Conservation (phyloP, 192 early-diverging fungal genomes). For the Lunasporangiospora selenospora region DNA sequence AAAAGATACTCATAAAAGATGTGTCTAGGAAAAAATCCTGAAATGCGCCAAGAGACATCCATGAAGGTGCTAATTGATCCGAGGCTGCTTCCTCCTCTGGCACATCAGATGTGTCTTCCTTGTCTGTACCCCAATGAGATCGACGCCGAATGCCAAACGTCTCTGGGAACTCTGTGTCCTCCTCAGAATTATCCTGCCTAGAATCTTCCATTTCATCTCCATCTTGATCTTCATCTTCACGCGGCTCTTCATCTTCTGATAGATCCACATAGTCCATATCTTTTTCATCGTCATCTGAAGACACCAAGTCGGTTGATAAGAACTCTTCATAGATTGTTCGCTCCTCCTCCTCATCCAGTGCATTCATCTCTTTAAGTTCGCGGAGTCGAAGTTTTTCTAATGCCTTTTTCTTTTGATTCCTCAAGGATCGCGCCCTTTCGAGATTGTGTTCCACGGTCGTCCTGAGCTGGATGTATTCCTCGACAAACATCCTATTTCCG, state of each 20-base stretch:
- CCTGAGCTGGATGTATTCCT: constrained; percentile 28
- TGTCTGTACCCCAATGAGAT: background rate
- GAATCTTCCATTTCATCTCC: background rate
- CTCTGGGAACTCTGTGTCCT: background rate
- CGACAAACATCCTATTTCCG: constrained; percentile 14
- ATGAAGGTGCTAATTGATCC: constrained; percentile 1
- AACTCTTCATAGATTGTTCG: constrained; percentile 33
- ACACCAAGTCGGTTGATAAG: constrained; percentile 23
- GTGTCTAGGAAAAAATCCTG: constrained; percentile 47
- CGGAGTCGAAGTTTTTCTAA: no score
- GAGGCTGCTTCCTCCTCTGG: background rate
- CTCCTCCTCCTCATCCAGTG: constrained; percentile 30
- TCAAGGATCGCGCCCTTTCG: constrained; percentile 23
- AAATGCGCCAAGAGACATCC: constrained; percentile 13
- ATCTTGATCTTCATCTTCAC: constrained; percentile 14
- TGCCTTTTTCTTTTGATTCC: no score
- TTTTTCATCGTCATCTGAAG: constrained; percentile 23
- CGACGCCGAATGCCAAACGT: constrained; percentile 23
- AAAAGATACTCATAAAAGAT: constrained; percentile 42
- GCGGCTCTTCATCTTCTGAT: constrained; percentile 2
- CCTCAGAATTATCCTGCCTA: background rate
- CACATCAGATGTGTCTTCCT: background rate
- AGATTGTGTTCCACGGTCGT: constrained; percentile 20
- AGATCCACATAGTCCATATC: constrained; percentile 22
- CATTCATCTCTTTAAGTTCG: no score